A percentile compares a stretch with the other conserved stretches of the same genome.
Evolutionary conservation across 2,329 filamentous ascomycete genomes (phyloP).

Genomic region (Trichoderma sp.): DNA sequence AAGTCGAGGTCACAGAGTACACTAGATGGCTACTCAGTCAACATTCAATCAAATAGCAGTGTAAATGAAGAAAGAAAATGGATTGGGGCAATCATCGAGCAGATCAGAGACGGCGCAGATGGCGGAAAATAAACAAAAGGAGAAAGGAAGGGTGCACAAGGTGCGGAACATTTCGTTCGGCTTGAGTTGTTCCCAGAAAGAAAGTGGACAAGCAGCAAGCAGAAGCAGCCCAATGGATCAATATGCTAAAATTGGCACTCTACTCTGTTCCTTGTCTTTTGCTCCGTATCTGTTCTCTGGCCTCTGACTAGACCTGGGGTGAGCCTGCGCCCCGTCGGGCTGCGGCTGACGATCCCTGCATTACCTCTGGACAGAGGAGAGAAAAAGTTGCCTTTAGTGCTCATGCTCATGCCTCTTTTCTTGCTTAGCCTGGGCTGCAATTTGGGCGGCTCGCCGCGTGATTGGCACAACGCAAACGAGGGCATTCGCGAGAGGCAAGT

Average conservation of each 20-base stretch:
- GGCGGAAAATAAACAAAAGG: neutral
- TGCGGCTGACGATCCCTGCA: conserved; percentile 18
- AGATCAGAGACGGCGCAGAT: neutral
- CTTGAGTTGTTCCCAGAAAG: neutral
- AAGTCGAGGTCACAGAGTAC: neutral
- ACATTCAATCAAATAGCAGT: neutral
- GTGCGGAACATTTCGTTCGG: neutral
- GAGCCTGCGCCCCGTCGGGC: conserved; percentile 18
- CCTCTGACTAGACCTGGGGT: conserved; percentile 2
- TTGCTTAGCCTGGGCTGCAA: neutral
- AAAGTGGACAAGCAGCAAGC: neutral
- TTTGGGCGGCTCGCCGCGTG: neutral
- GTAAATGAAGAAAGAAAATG: neutral
- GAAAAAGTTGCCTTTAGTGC: neutral
- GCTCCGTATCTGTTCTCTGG: neutral
- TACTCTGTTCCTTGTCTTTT: neutral
- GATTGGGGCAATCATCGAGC: neutral
- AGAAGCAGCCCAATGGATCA: neutral
- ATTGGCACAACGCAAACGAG: neutral
- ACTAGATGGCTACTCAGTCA: too few species aligned
- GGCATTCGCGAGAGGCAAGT: neutral
- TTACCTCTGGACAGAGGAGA: neutral
- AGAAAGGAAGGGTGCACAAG: neutral
- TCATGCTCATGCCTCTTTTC: neutral
- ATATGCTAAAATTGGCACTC: neutral